Conservation (phyloP, 495 filamentous ascomycete species). For the Endocarpon pusillum region DNA sequence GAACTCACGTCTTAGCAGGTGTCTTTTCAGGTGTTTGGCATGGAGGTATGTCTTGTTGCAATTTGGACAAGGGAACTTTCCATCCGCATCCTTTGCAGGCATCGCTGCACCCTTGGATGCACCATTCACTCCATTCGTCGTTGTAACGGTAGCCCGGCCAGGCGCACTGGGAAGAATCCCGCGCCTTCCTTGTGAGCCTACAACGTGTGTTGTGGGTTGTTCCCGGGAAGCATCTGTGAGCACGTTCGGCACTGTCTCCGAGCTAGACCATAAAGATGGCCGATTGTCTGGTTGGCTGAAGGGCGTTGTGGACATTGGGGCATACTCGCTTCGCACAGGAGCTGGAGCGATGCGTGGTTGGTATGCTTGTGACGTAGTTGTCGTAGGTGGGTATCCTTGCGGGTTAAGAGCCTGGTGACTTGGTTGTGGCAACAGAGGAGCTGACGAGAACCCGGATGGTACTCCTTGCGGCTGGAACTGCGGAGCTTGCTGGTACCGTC, state of each 20-base stretch:
- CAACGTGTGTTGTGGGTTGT: constrained; percentile 65
- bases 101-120: constrained; percentile 61
- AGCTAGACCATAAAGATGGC: constrained; percentile 3
- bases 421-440: background rate
- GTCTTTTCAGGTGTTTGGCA: constrained; percentile 91
- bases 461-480: background rate
- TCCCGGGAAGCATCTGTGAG: constrained; percentile 28
- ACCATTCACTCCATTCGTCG: constrained; percentile 35
- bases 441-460: background rate
- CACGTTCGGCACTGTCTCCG: constrained; percentile 4
- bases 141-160: constrained; percentile 45
- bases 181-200: constrained; percentile 77
- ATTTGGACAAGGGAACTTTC: constrained; percentile 92
- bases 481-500: background rate
- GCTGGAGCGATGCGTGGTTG: background rate
- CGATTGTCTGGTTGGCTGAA: constrained; percentile 18
- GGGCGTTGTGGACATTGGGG: constrained; percentile 1
- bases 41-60: constrained; percentile 97
- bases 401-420: background rate
- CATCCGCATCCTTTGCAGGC: constrained; percentile 83
- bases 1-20: constrained; percentile 82
- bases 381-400: background rate
- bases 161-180: constrained; percentile 84
- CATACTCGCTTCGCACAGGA: background rate
- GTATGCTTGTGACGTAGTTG: background rate